A percentile compares a stretch with the other conserved stretches of the same genome.
phyloP scores from a whole-genome alignment of 345 rosid genomes.

The Streptanthus diversifolius region DNA sequence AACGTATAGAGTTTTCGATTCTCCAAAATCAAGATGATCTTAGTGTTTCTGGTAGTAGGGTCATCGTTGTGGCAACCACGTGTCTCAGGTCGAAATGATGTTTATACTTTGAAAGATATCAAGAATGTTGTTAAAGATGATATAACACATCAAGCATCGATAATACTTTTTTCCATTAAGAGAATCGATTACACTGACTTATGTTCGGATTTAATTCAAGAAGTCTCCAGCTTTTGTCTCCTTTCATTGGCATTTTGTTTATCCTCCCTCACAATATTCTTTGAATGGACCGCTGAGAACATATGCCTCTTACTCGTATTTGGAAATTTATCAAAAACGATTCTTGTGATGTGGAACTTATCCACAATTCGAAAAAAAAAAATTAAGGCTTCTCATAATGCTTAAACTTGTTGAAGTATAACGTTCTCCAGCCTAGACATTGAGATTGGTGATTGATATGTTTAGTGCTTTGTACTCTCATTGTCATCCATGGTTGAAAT shows the following conservation, averaged over 20 bases:
- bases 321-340: not conserved
- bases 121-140: slow-evolving; percentile 16
- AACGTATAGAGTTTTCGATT: slow-evolving; percentile 69
- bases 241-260: slow-evolving; percentile 33
- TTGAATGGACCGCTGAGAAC: slow-evolving; percentile 39
- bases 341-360: not conserved
- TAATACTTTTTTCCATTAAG: not conserved
- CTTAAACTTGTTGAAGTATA: not conserved
- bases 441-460: not conserved
- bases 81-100: slow-evolving; percentile 67
- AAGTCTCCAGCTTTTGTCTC: slow-evolving; percentile 61
- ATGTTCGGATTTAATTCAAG: slow-evolving; percentile 61
- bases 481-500: not conserved
- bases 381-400: not conserved
- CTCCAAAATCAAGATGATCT: slow-evolving; percentile 58
- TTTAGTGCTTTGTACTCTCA: not conserved
- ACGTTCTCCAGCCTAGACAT: not conserved
- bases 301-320: slow-evolving; percentile 15
- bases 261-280: slow-evolving; percentile 41
- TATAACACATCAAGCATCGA: slow-evolving; percentile 23
- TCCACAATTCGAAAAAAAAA: not conserved
- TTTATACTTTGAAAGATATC: not conserved
- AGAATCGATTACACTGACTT: slow-evolving; percentile 43
- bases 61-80: slow-evolving; percentile 40
- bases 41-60: slow-evolving; percentile 35